Evolutionary conservation across 192 early-diverging fungal genomes (phyloP), one percentile per base, ranked within the genome.

Genomic region (Chytriomyces confervae): DNA sequence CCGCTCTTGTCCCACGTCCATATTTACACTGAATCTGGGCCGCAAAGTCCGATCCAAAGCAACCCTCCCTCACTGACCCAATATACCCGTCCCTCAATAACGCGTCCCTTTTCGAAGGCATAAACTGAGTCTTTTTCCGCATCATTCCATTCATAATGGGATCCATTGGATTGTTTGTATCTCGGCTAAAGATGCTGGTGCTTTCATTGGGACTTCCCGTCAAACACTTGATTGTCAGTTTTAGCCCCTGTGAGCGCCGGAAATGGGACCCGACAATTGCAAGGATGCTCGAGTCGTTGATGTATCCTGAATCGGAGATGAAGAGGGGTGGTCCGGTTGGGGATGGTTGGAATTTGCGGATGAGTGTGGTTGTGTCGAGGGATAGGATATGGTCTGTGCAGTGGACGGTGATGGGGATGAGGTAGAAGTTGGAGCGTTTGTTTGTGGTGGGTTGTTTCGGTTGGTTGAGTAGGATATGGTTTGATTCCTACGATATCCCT

Each of bases 41-140:
- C 10, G 16, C 27, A 62, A 74, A 74, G 45, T 74, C 72, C 2
- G 43, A n/a, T n/a, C 72, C 72, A 63, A 74, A 74, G 36, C 53
- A 61, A 29, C 72, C 72, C 20, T 74, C 72, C 61, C 72, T 36
- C 61, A 74, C n/a, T 10, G 27, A 45, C 27, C 72, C 62, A 44
- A 74, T 45, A 49, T 45, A 74, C 24, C 72, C 72, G 18, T 74
- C 72, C 20, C 72, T 36, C 36, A 74, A 18, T 3, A 74, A n/a
- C 2, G 16, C 61, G n/a, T 63, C 62, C 18, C 47, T 36, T 36
- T 36, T 36, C 36, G 36, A 36, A 36, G 36, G 36, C 36, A 36
- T 36, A 4, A 36, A 4, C 36, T 36, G 36, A 3, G 36, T 36
- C 36, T 36, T 36, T 36, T 36, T 36, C 4, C 36, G 36, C 36